A percentile compares a stretch with the other conserved stretches of the same genome.
Evolutionary conservation across 2,329 filamentous ascomycete species (phyloP).

Genomic region (Hypoxylon rubiginosum): DNA sequence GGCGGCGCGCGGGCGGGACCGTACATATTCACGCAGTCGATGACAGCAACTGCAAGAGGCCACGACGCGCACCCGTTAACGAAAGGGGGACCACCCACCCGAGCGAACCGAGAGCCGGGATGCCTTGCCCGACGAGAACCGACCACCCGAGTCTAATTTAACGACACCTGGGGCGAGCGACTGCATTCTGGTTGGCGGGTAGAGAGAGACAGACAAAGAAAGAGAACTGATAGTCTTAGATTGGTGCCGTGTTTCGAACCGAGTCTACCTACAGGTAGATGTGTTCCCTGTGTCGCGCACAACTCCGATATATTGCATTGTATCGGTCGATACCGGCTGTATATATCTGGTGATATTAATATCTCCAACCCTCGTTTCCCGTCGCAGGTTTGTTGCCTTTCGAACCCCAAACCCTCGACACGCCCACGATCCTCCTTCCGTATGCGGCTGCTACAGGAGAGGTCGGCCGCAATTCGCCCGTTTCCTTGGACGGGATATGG

Average conservation of each 20-base stretch:
- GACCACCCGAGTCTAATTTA: conserved; percentile 46
- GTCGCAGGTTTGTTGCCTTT: conserved; percentile 4
- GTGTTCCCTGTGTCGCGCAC: conserved; percentile 15
- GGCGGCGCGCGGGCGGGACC: conserved; percentile 13
- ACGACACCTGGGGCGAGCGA: conserved; percentile 33
- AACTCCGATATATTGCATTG: conserved; percentile 15
- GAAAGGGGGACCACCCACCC: conserved; percentile 5
- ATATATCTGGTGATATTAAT: conserved; percentile 18
- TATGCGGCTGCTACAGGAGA: background rate
- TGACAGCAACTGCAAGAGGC: conserved; percentile 36
- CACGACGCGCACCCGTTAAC: conserved; percentile 24
- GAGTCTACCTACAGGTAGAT: conserved; percentile 21
- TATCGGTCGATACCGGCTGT: conserved; percentile 6
- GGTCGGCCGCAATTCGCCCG: conserved; percentile 30
- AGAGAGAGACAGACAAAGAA: background rate
- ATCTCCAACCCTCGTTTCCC: conserved; percentile 12
- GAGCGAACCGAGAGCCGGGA: conserved; percentile 41
- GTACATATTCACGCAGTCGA: conserved; percentile 11
- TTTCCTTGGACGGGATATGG: conserved; percentile 16
- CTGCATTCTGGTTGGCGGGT: conserved; percentile 24
- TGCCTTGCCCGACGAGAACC: conserved; percentile 36
- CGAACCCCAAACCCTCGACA: background rate
- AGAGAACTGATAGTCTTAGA: conserved; percentile 9
- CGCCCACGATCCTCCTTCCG: background rate
- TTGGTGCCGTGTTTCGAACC: conserved; percentile 22